phyloP scores from a whole-genome alignment of 768 basidiomycete species.

The Agaricus subrufescens region DNA sequence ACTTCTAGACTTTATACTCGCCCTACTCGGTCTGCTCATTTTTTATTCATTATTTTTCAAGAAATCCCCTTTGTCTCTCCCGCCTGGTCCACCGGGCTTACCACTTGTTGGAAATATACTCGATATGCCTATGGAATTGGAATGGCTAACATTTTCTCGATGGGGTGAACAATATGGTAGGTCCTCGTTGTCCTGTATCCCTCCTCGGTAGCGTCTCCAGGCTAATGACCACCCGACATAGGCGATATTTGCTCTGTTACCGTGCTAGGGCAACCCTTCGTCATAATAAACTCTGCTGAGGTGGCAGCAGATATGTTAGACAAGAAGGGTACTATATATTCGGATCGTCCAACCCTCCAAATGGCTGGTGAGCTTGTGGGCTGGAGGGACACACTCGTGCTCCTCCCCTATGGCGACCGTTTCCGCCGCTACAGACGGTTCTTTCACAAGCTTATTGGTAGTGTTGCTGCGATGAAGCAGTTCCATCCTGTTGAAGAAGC shows the following conservation, averaged over 20 bases:
- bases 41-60: constrained; percentile 24
- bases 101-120: constrained; percentile 51
- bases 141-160: constrained; percentile 48
- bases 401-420: constrained; percentile 54
- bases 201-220: not conserved
- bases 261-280: constrained; percentile 53
- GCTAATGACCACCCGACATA: constrained; percentile 17
- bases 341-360: constrained; percentile 55
- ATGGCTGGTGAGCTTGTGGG: constrained; percentile 55
- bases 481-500: constrained; percentile 40
- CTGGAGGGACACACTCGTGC: constrained; percentile 52
- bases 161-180: constrained; percentile 52
- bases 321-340: constrained; percentile 62
- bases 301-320: constrained; percentile 56
- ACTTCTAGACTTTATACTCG: constrained; percentile 27
- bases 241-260: constrained; percentile 60
- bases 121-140: constrained; percentile 45
- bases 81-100: constrained; percentile 49
- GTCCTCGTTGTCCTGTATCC: not conserved
- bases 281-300: constrained; percentile 50
- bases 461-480: constrained; percentile 32
- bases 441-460: constrained; percentile 49
- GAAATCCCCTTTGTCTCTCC: constrained; percentile 25
- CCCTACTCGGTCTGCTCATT: constrained; percentile 29
- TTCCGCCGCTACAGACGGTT: constrained; percentile 49